These are phyloP conservation scores for Ambrosia artemisiifolia DNA, from an alignment of 129 eudicot species.

Conservation along the genomic window DNA sequence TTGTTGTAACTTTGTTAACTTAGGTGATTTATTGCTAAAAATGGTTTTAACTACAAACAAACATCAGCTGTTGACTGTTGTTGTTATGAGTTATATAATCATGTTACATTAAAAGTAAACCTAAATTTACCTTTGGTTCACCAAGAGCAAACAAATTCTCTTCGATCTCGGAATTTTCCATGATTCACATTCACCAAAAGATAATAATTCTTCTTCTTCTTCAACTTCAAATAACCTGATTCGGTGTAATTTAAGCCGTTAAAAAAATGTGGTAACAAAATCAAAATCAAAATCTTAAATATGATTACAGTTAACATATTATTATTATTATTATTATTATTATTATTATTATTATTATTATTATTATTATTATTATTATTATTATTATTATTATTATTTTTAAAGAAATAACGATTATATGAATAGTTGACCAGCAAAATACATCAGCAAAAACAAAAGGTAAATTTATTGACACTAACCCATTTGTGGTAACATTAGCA, in stretches of 20 bases:
- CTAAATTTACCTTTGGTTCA: conserved; percentile 76
- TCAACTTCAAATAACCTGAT: conserved; percentile 28
- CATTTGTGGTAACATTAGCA: conserved; percentile 3
- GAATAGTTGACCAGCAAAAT: conserved; percentile 5
- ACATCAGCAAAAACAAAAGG: neutral
- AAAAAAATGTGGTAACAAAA: neutral
- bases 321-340: neutral
- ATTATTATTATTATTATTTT: neutral
- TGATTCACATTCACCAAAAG: conserved; percentile 34
- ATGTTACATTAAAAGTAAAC: neutral
- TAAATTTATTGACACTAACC: neutral
- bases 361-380: neutral
- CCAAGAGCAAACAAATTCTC: conserved; percentile 73
- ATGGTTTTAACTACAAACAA: neutral
- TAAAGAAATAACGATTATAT: neutral
- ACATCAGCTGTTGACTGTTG: neutral
- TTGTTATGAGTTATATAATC: neutral
- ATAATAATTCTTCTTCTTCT: neutral
- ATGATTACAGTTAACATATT: neutral
- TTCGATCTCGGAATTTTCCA: conserved; percentile 81
- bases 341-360: neutral
- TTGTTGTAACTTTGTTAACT: no score
- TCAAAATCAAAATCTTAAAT: conserved; percentile 7
- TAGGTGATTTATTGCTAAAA: neutral
- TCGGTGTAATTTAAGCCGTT: no score